phyloP scores from a whole-genome alignment of 495 filamentous ascomycete genomes.

The Cryomyces minteri region DNA sequence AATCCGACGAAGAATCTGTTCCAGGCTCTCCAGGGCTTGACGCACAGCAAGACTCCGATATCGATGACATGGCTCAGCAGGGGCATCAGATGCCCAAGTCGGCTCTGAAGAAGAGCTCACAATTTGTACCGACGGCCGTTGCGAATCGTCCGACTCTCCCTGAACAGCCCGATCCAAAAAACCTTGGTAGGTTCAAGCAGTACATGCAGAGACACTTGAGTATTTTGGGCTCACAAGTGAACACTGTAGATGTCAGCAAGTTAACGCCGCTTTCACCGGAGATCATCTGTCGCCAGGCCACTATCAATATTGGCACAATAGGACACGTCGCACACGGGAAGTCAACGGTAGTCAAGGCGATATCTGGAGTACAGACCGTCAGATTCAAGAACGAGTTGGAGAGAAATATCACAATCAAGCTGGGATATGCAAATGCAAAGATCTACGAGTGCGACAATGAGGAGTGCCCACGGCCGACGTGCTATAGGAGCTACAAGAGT shows the following conservation, averaged over 20 bases:
- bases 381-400: slow-evolving; percentile 99
- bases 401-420: slow-evolving; percentile 98
- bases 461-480: slow-evolving; percentile 81
- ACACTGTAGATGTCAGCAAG: slow-evolving; percentile 58
- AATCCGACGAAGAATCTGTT: slow-evolving; percentile 16
- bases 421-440: slow-evolving; percentile 98
- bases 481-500: slow-evolving; percentile 94
- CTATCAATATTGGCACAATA: slow-evolving; percentile 98
- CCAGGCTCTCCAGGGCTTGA: too few species aligned
- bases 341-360: slow-evolving; percentile 95
- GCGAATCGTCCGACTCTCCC: slow-evolving; percentile 48
- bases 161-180: slow-evolving; percentile 67
- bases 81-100: too few species aligned
- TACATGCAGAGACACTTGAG: too few species aligned
- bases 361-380: slow-evolving; percentile 96
- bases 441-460: slow-evolving; percentile 95
- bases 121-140: slow-evolving; percentile 29
- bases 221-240: too few species aligned
- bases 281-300: slow-evolving; percentile 92
- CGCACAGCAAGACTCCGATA: slow-evolving; percentile 16
- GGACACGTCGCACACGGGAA: slow-evolving; percentile 98
- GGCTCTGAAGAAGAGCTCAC: slow-evolving; percentile 41
- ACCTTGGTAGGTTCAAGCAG: too few species aligned
- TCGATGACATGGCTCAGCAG: slow-evolving; percentile 23
- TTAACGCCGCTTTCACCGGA: slow-evolving; percentile 81